A percentile compares a stretch with the other conserved stretches of the same genome.
phyloP scores from a whole-genome alignment of 441 rosid species.

The Pelargonium australe region DNA sequence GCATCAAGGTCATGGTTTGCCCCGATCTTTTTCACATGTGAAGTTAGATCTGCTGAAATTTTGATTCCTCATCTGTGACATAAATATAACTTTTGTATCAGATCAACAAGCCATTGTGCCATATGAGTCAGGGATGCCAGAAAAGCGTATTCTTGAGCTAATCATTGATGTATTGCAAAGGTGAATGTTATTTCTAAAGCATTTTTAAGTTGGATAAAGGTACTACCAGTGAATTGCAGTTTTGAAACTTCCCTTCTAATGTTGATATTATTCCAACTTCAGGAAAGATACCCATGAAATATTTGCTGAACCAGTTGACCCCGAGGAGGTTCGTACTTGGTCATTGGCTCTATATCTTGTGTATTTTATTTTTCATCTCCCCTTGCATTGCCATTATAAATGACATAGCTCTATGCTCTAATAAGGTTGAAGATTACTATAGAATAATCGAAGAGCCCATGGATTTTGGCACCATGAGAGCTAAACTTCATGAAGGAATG shows the following conservation, averaged over 20 bases:
- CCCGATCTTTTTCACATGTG: constrained; percentile 12
- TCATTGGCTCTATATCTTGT: constrained; percentile 4
- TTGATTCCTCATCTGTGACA: constrained; percentile 13
- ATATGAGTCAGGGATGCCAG: constrained; percentile 27
- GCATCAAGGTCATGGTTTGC: constrained; percentile 21
- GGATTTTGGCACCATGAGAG: constrained; percentile 79
- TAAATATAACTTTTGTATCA: constrained; percentile 20
- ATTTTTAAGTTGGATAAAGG: not conserved
- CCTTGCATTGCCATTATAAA: constrained; percentile 7
- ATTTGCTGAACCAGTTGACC: constrained; percentile 57
- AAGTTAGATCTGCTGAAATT: not conserved
- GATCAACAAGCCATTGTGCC: constrained; percentile 23
- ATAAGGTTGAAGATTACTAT: constrained; percentile 52
- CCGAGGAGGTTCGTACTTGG: constrained; percentile 36
- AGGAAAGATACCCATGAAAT: constrained; percentile 57
- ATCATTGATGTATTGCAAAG: constrained; percentile 47
- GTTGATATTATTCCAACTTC: not conserved
- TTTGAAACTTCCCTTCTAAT: not conserved
- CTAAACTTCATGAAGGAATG: constrained; percentile 79
- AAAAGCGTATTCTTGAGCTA: constrained; percentile 37
- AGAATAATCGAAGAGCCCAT: constrained; percentile 59
- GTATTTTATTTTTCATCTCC: constrained; percentile 6
- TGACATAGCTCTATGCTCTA: constrained; percentile 16
- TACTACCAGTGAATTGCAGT: not conserved
- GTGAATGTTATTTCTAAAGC: constrained; percentile 24